Base-by-base conservation (phyloP, 2,329 filamentous ascomycete species). In the Zelopaecilomyces penicillatus region DNA sequence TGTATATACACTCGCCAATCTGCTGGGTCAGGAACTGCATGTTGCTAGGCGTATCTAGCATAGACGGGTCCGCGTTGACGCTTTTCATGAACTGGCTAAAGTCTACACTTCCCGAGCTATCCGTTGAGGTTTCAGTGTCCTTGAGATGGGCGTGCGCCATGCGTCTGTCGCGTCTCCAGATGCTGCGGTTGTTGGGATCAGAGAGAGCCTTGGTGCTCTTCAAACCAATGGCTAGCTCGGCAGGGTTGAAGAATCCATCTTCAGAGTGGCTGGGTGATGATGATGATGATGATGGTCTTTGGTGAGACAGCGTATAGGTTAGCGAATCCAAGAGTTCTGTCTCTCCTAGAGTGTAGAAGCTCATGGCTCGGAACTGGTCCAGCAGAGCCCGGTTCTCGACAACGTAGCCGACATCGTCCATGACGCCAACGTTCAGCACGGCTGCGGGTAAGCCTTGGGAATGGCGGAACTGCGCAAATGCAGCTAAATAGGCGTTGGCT, bases 401-500 rank as follows among this genome's bases (percentile, higher is more conserved):
- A 4, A 71, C 52, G 42, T 60, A 65, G 2, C 70, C 69, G 4
- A 65, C 55, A 5, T 63, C 68, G 2, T 61, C 57, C 9, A 73
- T 54, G 8, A 41, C 54, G 4, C 55, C 50, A 10, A 73, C 57
- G 45, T 73, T 60, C 4, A 74, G 57, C 5, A 56, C 51, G 0
- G 61, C 57, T 2, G 61, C 65, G 0, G 67, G 57, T 5, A 71
- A 54, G 4, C 65, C 65, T 2, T 53, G 52, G 0, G 45, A 44
- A 5, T 56, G 49, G 10, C 69, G 62, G 40, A 64, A 65, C 12
- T 62, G 59, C 5, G 58, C 62, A 29, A 72, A 62, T 5, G 62
- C 55, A 30, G 69, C 63, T 30, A 69, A 50, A 52, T 64, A 73
- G 5, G 62, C 58, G 50, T 69, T 73, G 30, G 56, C 65, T 2